phyloP scores from a whole-genome alignment of 495 filamentous ascomycete genomes.

The Trichoderma erinaceum region DNA sequence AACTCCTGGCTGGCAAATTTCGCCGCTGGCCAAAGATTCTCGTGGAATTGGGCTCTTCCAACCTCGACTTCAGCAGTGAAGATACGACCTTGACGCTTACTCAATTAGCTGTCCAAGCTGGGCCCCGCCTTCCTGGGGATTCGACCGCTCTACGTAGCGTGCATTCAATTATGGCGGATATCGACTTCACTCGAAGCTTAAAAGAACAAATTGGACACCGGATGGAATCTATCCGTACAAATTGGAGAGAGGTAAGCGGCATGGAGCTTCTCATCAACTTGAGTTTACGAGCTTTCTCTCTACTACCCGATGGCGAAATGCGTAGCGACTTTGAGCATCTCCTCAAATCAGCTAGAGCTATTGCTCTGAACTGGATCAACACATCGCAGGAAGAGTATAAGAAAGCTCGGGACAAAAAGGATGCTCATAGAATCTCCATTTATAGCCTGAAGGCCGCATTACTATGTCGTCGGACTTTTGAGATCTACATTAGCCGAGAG shows the following conservation, averaged over 20 bases:
- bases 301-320: conserved; percentile 15
- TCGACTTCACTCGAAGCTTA: conserved; percentile 38
- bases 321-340: conserved; percentile 14
- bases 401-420: conserved; percentile 33
- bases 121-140: conserved; percentile 28
- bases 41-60: conserved; percentile 45
- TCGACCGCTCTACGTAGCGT: conserved; percentile 30
- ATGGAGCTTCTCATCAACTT: conserved; percentile 47
- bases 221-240: conserved; percentile 35
- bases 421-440: conserved; percentile 28
- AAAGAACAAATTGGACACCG: conserved; percentile 36
- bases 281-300: conserved; percentile 27
- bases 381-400: conserved; percentile 40
- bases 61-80: conserved; percentile 49
- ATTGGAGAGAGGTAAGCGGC: conserved; percentile 47
- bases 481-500: background rate
- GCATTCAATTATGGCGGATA: conserved; percentile 43
- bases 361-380: conserved; percentile 37
- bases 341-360: conserved; percentile 21
- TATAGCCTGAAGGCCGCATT: conserved; percentile 38
- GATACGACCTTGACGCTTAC: conserved; percentile 34
- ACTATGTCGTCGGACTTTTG: background rate
- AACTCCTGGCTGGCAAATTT: conserved; percentile 36
- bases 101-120: conserved; percentile 42
- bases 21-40: conserved; percentile 46